Conservation (phyloP, 306 rosid species). For the Corylus americana region DNA sequence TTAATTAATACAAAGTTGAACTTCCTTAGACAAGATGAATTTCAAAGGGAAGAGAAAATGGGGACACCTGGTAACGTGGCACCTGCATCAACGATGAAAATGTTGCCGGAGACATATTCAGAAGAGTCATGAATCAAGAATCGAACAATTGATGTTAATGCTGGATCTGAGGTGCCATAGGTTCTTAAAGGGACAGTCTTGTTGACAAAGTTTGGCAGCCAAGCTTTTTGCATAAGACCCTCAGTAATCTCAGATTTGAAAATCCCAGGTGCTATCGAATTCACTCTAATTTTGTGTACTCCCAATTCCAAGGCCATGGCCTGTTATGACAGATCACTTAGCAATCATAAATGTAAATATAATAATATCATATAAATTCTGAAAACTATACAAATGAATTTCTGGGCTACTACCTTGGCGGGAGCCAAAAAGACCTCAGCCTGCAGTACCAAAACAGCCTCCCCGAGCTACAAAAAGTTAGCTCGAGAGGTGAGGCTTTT, state of each 20-base stretch:
- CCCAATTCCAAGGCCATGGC: slow-evolving; percentile 86
- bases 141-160: slow-evolving; percentile 68
- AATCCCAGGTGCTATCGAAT: slow-evolving; percentile 73
- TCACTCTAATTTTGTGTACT: slow-evolving; percentile 67
- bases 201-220: slow-evolving; percentile 56
- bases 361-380: too few species aligned
- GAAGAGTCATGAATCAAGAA: slow-evolving; percentile 79
- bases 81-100: slow-evolving; percentile 69
- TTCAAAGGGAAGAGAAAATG: slow-evolving; percentile 70
- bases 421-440: too few species aligned
- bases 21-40: background rate
- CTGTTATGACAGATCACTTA: slow-evolving; percentile 28
- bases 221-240: slow-evolving; percentile 57
- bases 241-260: slow-evolving; percentile 82
- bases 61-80: slow-evolving; percentile 66
- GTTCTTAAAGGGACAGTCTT: slow-evolving; percentile 58
- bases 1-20: too few species aligned
- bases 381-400: too few species aligned
- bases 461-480: too few species aligned
- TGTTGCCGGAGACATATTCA: slow-evolving; percentile 62
- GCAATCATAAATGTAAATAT: too few species aligned
- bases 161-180: slow-evolving; percentile 65
- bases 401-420: too few species aligned
- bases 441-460: too few species aligned
- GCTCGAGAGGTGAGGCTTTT: too few species aligned